A percentile compares a stretch with the other conserved stretches of the same genome.
Evolutionary conservation across 352 stramenopile species (phyloP).

Genomic region (Phytophthora pini): DNA sequence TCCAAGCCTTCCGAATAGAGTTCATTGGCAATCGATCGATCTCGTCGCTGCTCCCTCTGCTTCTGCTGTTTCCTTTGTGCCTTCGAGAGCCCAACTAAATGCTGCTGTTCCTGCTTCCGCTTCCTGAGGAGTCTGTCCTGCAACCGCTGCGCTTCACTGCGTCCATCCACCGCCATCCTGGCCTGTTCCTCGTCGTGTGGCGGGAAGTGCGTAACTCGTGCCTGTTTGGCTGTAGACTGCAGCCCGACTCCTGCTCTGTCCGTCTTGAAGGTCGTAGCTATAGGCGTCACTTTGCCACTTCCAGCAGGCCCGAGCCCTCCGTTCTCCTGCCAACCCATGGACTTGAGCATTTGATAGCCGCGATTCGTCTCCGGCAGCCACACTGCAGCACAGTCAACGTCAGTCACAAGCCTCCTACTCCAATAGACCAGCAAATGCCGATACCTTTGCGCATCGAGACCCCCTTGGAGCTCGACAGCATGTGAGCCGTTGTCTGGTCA

Average conservation of each 20-base stretch:
- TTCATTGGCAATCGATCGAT: conserved; percentile 52
- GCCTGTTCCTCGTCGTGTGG: conserved; percentile 47
- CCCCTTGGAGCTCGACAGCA: conserved; percentile 54
- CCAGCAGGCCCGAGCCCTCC: conserved; percentile 41
- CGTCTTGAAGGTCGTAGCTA: conserved; percentile 64
- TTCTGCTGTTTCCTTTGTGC: conserved; percentile 49
- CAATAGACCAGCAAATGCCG: background rate
- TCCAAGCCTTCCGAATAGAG: conserved; percentile 57
- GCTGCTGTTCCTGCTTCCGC: conserved; percentile 41
- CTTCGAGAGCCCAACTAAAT: conserved; percentile 25
- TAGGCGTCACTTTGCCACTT: conserved; percentile 49
- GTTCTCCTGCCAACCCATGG: conserved; percentile 65
- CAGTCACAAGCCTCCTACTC: background rate
- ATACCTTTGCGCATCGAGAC: conserved; percentile 58
- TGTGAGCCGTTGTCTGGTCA: conserved; percentile 58
- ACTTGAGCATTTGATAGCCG: conserved; percentile 62
- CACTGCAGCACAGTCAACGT: conserved; percentile 35
- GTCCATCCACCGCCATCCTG: conserved; percentile 32
- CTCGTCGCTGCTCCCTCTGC: conserved; percentile 44
- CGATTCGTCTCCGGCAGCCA: conserved; percentile 77
- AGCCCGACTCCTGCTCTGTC: conserved; percentile 51
- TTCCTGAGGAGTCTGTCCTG: conserved; percentile 56
- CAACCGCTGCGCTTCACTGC: conserved; percentile 45
- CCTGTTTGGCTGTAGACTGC: conserved; percentile 29
- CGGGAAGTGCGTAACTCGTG: conserved; percentile 51